Base-by-base conservation (phyloP, 2,329 filamentous ascomycete genomes). In the Paraphaeosphaeria minitans region DNA sequence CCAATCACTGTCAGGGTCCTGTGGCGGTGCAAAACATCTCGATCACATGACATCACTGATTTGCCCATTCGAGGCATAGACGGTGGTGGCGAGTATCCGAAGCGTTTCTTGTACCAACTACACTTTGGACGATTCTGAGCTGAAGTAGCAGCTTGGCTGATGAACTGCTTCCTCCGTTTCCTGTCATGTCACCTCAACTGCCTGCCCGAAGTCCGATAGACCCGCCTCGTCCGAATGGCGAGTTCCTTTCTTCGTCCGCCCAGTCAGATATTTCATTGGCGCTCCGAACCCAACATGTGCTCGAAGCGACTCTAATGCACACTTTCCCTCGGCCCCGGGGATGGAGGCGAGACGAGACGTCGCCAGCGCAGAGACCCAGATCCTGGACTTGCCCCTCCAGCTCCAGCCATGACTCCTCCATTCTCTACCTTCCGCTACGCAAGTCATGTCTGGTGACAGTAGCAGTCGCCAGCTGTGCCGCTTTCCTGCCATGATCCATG, bases 21-120 rank as follows among this genome's bases (percentile, higher is more conserved):
- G 71, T 74, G 72, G 71, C 71, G 67, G 71, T 75, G 71, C 71
- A 70, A 53, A 62, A 58, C 56, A 61, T 56, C 53, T 55, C 60
- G 55, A 64, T 70, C 68, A 70, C 66, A 64, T 70, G 66, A 58
- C 49, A 42, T n/a, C 46, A 53, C 62, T 60, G 61, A 65, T 61
- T 63, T 59, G 53, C 65, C 47, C 55, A 29, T 52, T 60, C 29
- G 45, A 53, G 56, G 31, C 61, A 29, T 31, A 10, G 42, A 53
- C 27, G 52, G 9, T 24, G 41, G 29, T 27, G 57, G 61, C 65
- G 58, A 69, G 58, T 65, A 53, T 46, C 52, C 22, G 45, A 51
- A 35, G 42, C 45, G 47, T 42, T 37, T 50, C 55, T 61, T 62
- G 68, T 74, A 68, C 69, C 70, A 62, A 66, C 56, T 27, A 6